These are phyloP conservation scores for Iris macrosiphon DNA, from an alignment of 106 monocot genomes.

Conservation along the genomic window DNA sequence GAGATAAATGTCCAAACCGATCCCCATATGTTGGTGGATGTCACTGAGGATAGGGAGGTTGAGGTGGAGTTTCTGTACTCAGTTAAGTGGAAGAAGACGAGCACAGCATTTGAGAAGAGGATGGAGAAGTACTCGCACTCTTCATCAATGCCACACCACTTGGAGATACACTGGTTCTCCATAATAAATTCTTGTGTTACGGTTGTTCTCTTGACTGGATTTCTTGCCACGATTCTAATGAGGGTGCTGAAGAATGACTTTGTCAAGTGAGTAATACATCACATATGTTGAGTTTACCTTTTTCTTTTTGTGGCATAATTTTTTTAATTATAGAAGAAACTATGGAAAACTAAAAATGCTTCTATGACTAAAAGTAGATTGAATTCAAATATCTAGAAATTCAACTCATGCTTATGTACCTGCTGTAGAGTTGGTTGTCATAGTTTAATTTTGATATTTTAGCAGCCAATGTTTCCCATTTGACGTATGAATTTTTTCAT, in stretches of 20 bases:
- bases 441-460: too few species aligned
- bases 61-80: slow-evolving; percentile 70
- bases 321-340: too few species aligned
- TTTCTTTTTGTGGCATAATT: not conserved
- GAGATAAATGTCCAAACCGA: slow-evolving; percentile 59
- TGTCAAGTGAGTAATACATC: slow-evolving; percentile 47
- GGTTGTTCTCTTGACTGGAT: slow-evolving; percentile 72
- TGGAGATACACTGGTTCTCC: slow-evolving; percentile 87
- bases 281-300: not conserved
- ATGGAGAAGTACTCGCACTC: slow-evolving; percentile 75
- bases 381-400: too few species aligned
- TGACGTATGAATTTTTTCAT: too few species aligned
- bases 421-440: too few species aligned
- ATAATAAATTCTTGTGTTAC: slow-evolving; percentile 85
- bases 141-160: slow-evolving; percentile 56
- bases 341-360: too few species aligned
- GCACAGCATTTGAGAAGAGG: slow-evolving; percentile 64
- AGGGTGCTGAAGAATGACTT: slow-evolving; percentile 85
- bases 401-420: too few species aligned
- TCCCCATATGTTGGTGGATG: slow-evolving; percentile 42
- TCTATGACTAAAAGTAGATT: too few species aligned
- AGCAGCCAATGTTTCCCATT: too few species aligned
- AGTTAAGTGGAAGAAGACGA: slow-evolving; percentile 68
- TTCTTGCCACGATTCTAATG: slow-evolving; percentile 84
- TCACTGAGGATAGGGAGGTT: slow-evolving; percentile 59